A percentile compares a stretch with the other conserved stretches of the same genome.
phyloP scores from a whole-genome alignment of 345 rosid genomes.

The Ricinus communis region DNA sequence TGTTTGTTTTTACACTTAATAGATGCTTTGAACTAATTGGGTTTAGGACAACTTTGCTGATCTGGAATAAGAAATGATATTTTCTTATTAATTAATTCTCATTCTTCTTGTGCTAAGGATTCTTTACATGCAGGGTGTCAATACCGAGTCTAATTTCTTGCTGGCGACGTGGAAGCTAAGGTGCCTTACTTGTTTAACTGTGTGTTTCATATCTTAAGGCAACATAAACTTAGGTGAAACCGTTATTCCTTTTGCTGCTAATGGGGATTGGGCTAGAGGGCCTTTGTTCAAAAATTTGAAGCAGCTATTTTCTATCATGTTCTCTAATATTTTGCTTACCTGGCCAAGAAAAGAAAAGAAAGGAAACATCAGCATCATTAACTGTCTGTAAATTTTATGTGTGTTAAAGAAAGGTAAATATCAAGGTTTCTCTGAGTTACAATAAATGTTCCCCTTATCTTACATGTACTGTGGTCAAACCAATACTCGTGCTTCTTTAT shows the following conservation, averaged over 20 bases:
- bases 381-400: not conserved
- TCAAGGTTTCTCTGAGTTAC: not conserved
- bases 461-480: not conserved
- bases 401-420: not conserved
- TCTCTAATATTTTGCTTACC: not conserved
- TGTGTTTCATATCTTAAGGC: not conserved
- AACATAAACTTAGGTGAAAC: not conserved
- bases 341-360: not conserved
- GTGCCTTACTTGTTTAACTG: constrained; percentile 31
- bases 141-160: constrained; percentile 38
- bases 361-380: not conserved
- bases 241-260: not conserved
- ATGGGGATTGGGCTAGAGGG: too few species aligned
- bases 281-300: too few species aligned
- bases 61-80: not conserved
- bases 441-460: not conserved
- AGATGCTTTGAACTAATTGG: not conserved
- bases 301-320: too few species aligned
- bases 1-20: not conserved
- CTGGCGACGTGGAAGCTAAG: constrained; percentile 77
- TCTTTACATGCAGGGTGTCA: constrained; percentile 36
- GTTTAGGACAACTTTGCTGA: not conserved
- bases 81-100: too few species aligned
- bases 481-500: not conserved
- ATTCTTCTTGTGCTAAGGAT: not conserved